Evolutionary conservation across 768 basidiomycete species (phyloP).

Genomic region (Auricularia cornea): DNA sequence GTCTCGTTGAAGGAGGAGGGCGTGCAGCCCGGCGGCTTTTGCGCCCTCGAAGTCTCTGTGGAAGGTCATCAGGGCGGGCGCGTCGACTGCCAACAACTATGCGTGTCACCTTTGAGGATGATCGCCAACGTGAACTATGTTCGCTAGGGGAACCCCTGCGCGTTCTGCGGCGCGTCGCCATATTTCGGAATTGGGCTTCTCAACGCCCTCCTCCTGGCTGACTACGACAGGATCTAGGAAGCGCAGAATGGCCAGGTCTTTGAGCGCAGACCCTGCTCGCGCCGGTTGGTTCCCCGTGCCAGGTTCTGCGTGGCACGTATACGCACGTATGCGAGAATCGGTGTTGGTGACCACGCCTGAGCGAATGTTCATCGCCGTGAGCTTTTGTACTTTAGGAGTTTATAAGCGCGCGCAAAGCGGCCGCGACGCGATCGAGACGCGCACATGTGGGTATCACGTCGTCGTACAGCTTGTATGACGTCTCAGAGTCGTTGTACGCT

Average conservation of each 20-base stretch:
- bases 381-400: conserved; percentile 34
- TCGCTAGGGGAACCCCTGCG: conserved; percentile 25
- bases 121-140: conserved; percentile 69
- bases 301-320: background rate
- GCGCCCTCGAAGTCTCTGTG: conserved; percentile 63
- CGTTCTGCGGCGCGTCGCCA: conserved; percentile 40
- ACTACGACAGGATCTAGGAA: conserved; percentile 50
- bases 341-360: conserved; percentile 66
- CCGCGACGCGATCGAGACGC: conserved; percentile 16
- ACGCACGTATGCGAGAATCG: conserved; percentile 62
- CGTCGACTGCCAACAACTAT: too few relatives aligned
- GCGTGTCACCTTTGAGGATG: conserved; percentile 61
- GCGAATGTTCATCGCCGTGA: conserved; percentile 38
- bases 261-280: conserved; percentile 37
- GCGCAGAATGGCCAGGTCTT: conserved; percentile 47
- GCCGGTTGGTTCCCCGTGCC: too few relatives aligned
- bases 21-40: conserved; percentile 41
- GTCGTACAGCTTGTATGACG: conserved; percentile 58
- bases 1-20: conserved; percentile 47
- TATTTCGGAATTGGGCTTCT: conserved; percentile 58
- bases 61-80: background rate
- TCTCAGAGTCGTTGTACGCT: conserved; percentile 52
- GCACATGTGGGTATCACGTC: conserved; percentile 42
- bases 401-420: background rate
- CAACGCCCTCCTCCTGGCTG: conserved; percentile 59